Evolutionary conservation across 768 basidiomycete genomes (phyloP).

Genomic region (Cytidiella melzeri): DNA sequence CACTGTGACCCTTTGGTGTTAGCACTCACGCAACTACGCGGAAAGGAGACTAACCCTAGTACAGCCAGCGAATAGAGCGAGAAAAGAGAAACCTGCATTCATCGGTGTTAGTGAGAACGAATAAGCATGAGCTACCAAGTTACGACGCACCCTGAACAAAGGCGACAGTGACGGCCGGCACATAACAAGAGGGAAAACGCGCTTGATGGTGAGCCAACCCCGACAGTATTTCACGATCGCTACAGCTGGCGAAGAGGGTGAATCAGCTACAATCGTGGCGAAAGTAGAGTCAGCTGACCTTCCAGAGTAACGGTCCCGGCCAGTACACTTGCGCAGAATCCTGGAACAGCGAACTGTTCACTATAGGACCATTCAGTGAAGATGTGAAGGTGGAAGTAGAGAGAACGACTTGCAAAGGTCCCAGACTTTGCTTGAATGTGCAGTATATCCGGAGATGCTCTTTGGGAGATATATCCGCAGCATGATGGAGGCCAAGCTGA

Average conservation of each 20-base stretch:
- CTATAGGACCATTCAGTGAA: neutral
- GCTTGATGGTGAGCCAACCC: conserved; percentile 26
- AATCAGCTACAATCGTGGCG: conserved; percentile 3
- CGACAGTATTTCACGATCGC: conserved; percentile 38
- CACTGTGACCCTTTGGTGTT: conserved; percentile 2
- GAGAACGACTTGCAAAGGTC: conserved; percentile 29
- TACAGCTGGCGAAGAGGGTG: conserved; percentile 27
- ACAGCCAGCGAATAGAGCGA: conserved; percentile 39
- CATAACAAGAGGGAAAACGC: conserved; percentile 14
- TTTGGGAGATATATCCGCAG: neutral
- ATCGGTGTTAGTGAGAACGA: neutral
- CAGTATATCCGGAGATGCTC: conserved; percentile 36
- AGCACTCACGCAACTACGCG: neutral
- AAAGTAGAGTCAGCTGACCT: conserved; percentile 25
- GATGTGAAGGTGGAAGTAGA: neutral
- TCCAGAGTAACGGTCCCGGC: conserved; percentile 38
- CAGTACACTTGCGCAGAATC: conserved; percentile 38
- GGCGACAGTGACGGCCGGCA: conserved; percentile 16
- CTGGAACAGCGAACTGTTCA: conserved; percentile 29
- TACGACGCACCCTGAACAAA: conserved; percentile 16
- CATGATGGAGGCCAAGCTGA: conserved; percentile 11
- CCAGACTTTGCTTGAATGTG: conserved; percentile 24
- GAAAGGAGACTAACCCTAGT: conserved; percentile 32
- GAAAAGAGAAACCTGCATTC: conserved; percentile 31
- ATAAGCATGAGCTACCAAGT: neutral